phyloP scores from a whole-genome alignment of 805 yeast species.

The Debaryomyces tyrocola region DNA sequence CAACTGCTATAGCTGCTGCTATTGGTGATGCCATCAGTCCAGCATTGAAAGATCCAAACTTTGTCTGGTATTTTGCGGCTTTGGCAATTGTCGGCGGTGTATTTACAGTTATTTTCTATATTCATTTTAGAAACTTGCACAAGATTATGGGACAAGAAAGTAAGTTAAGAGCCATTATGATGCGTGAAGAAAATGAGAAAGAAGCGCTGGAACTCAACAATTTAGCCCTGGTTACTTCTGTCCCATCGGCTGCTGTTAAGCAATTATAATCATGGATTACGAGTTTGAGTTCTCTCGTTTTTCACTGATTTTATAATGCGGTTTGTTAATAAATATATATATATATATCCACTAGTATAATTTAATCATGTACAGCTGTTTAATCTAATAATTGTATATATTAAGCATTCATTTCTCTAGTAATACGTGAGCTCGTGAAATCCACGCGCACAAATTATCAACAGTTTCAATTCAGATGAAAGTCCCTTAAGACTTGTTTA shows the following conservation, averaged over 20 bases:
- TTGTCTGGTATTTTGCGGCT: slow-evolving; percentile 42
- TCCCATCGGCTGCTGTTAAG: slow-evolving; percentile 28
- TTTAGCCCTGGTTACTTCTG: slow-evolving; percentile 28
- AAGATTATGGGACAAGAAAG: slow-evolving; percentile 39
- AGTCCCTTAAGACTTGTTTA: too few relatives aligned
- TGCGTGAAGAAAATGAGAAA: slow-evolving; percentile 7
- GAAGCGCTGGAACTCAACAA: slow-evolving; percentile 20
- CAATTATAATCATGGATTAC: slow-evolving; percentile 5
- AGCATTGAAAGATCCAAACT: slow-evolving; percentile 41
- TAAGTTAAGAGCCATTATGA: slow-evolving; percentile 21
- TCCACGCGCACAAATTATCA: too few relatives aligned
- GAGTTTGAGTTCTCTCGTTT: too few relatives aligned
- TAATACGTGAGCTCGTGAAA: too few relatives aligned
- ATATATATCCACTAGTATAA: too few relatives aligned
- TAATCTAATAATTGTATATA: too few relatives aligned
- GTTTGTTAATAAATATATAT: too few relatives aligned
- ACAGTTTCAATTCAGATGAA: too few relatives aligned
- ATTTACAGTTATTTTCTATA: slow-evolving; percentile 29
- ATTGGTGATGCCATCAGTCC: slow-evolving; percentile 44
- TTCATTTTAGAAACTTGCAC: slow-evolving; percentile 40
- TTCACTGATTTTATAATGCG: too few relatives aligned
- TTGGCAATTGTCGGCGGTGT: slow-evolving; percentile 36
- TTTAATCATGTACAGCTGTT: too few relatives aligned
- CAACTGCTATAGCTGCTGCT: slow-evolving; percentile 50
- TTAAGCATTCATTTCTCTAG: too few relatives aligned